phyloP scores from a whole-genome alignment of 148 eudicot species.

The Rhododendron molle region DNA sequence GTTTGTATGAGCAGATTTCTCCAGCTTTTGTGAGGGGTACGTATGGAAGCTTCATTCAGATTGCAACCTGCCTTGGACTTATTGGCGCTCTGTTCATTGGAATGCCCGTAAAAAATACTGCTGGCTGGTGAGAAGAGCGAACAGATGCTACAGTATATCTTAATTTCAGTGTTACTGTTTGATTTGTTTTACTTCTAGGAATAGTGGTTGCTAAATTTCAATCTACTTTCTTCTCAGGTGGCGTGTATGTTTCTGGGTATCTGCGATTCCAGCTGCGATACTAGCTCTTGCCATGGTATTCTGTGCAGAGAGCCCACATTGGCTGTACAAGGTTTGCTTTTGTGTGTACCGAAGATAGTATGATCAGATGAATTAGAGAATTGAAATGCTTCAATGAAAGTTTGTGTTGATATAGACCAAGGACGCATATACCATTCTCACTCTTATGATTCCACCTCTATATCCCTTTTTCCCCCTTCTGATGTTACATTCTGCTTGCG shows the following conservation, averaged over 20 bases:
- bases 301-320: constrained; percentile 91
- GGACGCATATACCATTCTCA: neutral
- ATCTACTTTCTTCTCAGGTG: constrained; percentile 49
- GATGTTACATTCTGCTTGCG: neutral
- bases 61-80: constrained; percentile 85
- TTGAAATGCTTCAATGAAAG: neutral
- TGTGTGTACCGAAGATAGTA: neutral
- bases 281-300: constrained; percentile 77
- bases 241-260: constrained; percentile 91
- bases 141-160: neutral
- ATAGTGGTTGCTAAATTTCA: neutral
- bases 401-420: neutral
- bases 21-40: constrained; percentile 96
- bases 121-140: constrained; percentile 55
- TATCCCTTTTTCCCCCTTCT: neutral
- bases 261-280: constrained; percentile 68
- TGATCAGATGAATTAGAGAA: neutral
- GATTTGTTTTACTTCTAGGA: constrained; percentile 1
- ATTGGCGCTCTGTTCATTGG: constrained; percentile 72
- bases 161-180: neutral
- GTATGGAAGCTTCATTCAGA: constrained; percentile 94
- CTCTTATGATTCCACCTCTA: neutral
- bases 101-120: constrained; percentile 65
- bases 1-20: constrained; percentile 58
- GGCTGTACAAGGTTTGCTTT: constrained; percentile 88